Conservation (phyloP, 2,329 filamentous ascomycete species). For the Dactylellina leptospora region DNA sequence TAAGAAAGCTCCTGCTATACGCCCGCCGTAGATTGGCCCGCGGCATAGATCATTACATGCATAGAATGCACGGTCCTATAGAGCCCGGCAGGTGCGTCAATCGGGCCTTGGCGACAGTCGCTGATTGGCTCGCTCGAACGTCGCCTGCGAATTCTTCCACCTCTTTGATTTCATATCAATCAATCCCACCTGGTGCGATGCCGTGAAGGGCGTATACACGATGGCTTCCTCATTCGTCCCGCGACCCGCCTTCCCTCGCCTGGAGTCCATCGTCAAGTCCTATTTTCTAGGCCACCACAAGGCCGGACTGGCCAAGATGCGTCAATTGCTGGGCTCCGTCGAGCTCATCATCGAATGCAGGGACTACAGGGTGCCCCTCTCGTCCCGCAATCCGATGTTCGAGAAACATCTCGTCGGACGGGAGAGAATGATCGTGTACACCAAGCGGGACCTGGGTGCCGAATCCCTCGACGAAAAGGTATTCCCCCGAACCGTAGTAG, state of each 20-base stretch:
- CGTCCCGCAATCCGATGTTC: constrained; percentile 88
- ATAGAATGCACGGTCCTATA: too few relatives aligned
- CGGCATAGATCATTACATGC: neutral
- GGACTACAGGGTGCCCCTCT: constrained; percentile 88
- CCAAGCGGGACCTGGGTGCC: constrained; percentile 79
- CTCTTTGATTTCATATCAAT: too few relatives aligned
- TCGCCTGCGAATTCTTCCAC: too few relatives aligned
- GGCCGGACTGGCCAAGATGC: constrained; percentile 82
- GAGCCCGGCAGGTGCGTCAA: too few relatives aligned
- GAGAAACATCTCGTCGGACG: constrained; percentile 78
- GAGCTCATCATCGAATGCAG: constrained; percentile 93
- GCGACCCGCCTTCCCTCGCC: constrained; percentile 75
- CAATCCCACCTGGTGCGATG: too few relatives aligned
- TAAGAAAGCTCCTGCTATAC: too few relatives aligned
- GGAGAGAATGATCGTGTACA: constrained; percentile 85
- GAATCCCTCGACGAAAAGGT: constrained; percentile 57
- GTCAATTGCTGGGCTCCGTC: constrained; percentile 78
- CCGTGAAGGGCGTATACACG: too few relatives aligned
- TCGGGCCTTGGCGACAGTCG: neutral
- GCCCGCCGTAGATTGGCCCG: neutral
- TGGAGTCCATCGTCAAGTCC: constrained; percentile 80
- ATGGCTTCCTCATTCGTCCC: constrained; percentile 70
- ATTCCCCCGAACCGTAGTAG: constrained; percentile 3
- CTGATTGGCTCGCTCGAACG: too few relatives aligned
- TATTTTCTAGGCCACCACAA: constrained; percentile 96